Evolutionary conservation across 768 basidiomycete species (phyloP).

Genomic region (Glaciozyma martinii): DNA sequence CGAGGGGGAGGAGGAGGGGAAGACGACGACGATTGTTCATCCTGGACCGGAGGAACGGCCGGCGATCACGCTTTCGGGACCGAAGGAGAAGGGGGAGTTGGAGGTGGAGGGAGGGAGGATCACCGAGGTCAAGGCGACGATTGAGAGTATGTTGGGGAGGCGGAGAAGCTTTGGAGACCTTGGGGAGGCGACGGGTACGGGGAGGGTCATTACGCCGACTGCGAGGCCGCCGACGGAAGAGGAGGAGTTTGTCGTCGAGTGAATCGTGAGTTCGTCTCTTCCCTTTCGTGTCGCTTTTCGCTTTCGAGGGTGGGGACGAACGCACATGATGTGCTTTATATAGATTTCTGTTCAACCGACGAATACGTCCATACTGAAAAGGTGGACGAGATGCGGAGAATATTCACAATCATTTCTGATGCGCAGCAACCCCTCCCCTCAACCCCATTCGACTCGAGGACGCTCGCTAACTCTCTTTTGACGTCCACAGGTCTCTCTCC

Average conservation of each 20-base stretch:
- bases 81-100: conserved; percentile 1
- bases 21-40: conserved; percentile 25
- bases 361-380: neutral
- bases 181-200: neutral
- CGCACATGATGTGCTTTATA: conserved; percentile 2
- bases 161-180: conserved; percentile 14
- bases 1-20: conserved; percentile 22
- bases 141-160: conserved; percentile 37
- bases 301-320: neutral
- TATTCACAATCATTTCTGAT: conserved; percentile 6
- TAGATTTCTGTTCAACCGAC: conserved; percentile 23
- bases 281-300: neutral
- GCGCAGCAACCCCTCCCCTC: neutral
- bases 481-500: neutral
- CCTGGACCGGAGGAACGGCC: conserved; percentile 20
- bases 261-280: neutral
- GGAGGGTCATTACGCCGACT: conserved; percentile 27
- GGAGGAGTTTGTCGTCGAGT: neutral
- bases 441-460: neutral
- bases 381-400: neutral
- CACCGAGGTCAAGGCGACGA: conserved; percentile 38
- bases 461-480: neutral
- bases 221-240: conserved; percentile 24
- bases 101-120: conserved; percentile 30
- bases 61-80: conserved; percentile 32